phyloP scores from a whole-genome alignment of 1,139 yeast species.

The Taphrina sp. region DNA sequence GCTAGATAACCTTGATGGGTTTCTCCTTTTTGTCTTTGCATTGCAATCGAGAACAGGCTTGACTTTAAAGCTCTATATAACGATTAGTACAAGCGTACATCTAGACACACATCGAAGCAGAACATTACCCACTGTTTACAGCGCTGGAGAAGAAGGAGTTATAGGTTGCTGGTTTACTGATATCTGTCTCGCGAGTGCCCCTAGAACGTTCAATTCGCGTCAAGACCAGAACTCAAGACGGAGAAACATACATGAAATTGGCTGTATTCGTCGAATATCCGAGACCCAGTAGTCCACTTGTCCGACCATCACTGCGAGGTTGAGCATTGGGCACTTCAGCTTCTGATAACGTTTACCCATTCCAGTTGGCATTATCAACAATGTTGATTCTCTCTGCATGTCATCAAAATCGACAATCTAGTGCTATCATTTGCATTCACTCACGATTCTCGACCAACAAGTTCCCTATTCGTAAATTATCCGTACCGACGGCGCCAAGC shows the following conservation, averaged over 20 bases:
- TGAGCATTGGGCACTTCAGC: constrained; percentile 1
- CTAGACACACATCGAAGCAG: too few relatives aligned
- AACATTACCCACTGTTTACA: constrained; percentile 5
- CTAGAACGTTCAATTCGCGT: too few relatives aligned
- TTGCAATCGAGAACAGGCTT: neutral
- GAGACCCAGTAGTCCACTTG: constrained; percentile 25
- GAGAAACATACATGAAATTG: constrained; percentile 1
- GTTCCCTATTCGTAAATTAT: neutral
- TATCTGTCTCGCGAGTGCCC: neutral
- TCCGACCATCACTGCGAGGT: constrained; percentile 13
- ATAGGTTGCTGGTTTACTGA: neutral
- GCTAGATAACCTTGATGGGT: constrained; percentile 4
- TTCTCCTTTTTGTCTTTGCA: neutral
- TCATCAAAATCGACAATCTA: too few relatives aligned
- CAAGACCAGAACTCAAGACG: neutral
- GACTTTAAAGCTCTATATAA: too few relatives aligned
- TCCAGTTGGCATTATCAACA: constrained; percentile 5
- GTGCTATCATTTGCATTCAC: too few relatives aligned
- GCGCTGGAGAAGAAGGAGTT: constrained; percentile 9
- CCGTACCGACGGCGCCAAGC: constrained; percentile 10
- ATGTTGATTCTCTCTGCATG: constrained; percentile 7
- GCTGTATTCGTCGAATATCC: constrained; percentile 11
- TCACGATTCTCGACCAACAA: constrained; percentile 3
- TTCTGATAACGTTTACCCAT: neutral
- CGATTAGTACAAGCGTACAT: too few relatives aligned